Percentiles rank a stretch among this genome's conserved stretches.
These are phyloP conservation scores for Aureobasidium melanogenum DNA, from an alignment of 2,329 filamentous ascomycete species.

Conservation along the genomic window DNA sequence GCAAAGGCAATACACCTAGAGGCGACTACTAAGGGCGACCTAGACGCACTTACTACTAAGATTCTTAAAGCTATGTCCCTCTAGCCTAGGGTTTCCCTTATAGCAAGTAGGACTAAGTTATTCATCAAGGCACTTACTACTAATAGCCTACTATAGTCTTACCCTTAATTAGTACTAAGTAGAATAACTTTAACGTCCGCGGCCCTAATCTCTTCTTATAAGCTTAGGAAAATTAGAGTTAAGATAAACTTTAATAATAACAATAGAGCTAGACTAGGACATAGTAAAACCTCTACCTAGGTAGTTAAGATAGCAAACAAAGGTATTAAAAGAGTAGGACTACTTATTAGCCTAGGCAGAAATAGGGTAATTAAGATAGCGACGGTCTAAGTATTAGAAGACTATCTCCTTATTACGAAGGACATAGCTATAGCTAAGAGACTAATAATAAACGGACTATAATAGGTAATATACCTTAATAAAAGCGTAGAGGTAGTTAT, in stretches of 20 bases:
- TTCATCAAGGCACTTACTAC: not conserved
- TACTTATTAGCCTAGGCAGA: no score
- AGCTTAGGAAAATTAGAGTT: not conserved
- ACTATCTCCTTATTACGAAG: no score
- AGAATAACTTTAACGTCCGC: not conserved
- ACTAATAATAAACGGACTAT: no score
- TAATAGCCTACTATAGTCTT: not conserved
- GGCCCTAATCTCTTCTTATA: not conserved
- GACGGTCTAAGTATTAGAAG: no score
- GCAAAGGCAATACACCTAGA: not conserved
- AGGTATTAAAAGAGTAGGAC: no score
- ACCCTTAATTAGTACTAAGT: not conserved
- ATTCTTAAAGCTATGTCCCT: not conserved
- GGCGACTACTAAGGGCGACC: not conserved
- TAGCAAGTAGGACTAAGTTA: not conserved
- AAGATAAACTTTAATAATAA: conserved; percentile 3
- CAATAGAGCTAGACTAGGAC: not conserved
- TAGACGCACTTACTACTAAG: not conserved
- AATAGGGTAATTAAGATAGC: no score
- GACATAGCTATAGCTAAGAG: no score
- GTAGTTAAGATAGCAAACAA: not conserved
- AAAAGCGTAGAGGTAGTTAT: no score
- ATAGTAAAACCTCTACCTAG: not conserved
- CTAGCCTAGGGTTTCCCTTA: not conserved
- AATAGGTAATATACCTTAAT: no score